Conservation (phyloP, 2,329 filamentous ascomycete genomes). For the Penicillium thymicola region DNA sequence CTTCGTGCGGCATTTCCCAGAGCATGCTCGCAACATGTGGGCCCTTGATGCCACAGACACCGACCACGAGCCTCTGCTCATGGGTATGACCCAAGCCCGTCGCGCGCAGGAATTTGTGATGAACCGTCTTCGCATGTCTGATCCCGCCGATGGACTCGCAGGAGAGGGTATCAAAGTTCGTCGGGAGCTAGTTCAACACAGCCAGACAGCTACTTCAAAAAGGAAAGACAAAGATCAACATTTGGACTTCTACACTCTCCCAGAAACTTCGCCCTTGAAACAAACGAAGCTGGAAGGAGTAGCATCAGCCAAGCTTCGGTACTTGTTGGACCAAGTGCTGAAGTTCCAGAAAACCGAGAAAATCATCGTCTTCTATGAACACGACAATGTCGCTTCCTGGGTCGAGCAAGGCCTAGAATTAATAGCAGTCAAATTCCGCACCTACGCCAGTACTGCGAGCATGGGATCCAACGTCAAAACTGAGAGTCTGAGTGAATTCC, state of each 20-base stretch:
- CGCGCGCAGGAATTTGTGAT: conserved; percentile 56
- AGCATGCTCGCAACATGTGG: conserved; percentile 61
- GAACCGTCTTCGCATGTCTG: conserved; percentile 30
- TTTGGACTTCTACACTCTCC: conserved; percentile 20
- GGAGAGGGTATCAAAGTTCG: conserved; percentile 42
- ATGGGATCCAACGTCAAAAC: conserved; percentile 63
- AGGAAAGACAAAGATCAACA: too few species aligned
- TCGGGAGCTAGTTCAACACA: conserved; percentile 24
- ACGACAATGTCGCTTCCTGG: conserved; percentile 82
- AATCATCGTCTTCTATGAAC: conserved; percentile 89
- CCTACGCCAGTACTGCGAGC: conserved; percentile 49
- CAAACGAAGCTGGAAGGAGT: conserved; percentile 69
- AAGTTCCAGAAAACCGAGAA: conserved; percentile 70
- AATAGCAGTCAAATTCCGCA: conserved; percentile 59
- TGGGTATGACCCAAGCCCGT: conserved; percentile 57
- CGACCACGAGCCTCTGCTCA: conserved; percentile 47
- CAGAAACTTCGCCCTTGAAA: conserved; percentile 52
- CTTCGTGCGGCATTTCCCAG: conserved; percentile 66
- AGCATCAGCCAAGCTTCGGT: conserved; percentile 80
- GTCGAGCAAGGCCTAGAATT: conserved; percentile 79
- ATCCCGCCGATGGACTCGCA: conserved; percentile 42
- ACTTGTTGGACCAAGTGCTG: conserved; percentile 71
- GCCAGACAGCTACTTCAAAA: conserved; percentile 3
- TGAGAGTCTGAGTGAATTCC: conserved; percentile 76
- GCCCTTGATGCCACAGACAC: conserved; percentile 55